Evolutionary conservation across 371 early-diverging fungal genomes (phyloP).

Genomic region (Mucor sp.): DNA sequence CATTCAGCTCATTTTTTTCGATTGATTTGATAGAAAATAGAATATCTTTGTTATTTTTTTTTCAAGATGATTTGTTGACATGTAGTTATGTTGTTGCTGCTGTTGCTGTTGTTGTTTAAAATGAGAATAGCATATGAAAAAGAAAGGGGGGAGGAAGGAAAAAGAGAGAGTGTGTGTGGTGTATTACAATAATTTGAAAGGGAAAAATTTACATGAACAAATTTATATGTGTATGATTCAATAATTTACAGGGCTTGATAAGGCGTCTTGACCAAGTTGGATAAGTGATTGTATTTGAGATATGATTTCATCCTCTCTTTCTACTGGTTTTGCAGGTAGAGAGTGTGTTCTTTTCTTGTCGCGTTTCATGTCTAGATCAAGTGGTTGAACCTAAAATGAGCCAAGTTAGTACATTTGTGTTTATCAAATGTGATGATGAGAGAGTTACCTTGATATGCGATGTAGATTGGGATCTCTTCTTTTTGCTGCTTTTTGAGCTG

Average conservation of each 20-base stretch:
- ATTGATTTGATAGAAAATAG: neutral
- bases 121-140: neutral
- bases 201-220: neutral
- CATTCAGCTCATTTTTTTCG: neutral
- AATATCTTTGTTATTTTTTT: neutral
- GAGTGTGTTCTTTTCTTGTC: slow-evolving; percentile 28
- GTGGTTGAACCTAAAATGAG: slow-evolving; percentile 18
- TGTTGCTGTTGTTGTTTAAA: neutral
- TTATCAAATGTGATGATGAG: neutral
- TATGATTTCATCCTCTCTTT: slow-evolving; percentile 30
- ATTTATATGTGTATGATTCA: neutral
- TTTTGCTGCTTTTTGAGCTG: slow-evolving; percentile 2
- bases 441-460: neutral
- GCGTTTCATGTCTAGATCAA: slow-evolving; percentile 19
- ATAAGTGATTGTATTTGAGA: slow-evolving; percentile 40
- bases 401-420: neutral
- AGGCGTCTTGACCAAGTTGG: slow-evolving; percentile 46
- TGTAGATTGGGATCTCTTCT: slow-evolving; percentile 15
- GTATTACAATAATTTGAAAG: slow-evolving; percentile 7
- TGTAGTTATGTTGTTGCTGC: neutral
- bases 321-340: slow-evolving; percentile 10
- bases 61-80: neutral
- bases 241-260: slow-evolving; percentile 26
- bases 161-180: neutral
- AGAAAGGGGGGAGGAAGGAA: neutral